Percentiles rank a stretch among this genome's conserved stretches.
Evolutionary conservation across 2,329 filamentous ascomycete species (phyloP).

Genomic region (Colletotrichum sp.): DNA sequence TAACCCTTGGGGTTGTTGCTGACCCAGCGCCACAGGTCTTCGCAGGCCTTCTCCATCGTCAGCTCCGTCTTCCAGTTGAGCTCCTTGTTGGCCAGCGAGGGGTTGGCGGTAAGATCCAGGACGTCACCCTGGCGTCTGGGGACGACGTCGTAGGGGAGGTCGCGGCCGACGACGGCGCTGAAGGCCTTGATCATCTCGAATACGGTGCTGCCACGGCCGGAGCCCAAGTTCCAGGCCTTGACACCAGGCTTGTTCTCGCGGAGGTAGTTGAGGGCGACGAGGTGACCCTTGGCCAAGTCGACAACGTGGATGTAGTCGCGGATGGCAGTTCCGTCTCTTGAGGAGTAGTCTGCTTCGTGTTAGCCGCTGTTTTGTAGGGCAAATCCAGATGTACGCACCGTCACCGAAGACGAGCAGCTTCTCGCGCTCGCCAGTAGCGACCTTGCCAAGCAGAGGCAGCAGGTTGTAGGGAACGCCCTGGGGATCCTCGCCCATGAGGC

Average conservation of each 20-base stretch:
- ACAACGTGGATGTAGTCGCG: slow-evolving; percentile 98
- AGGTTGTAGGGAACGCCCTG: slow-evolving; percentile 96
- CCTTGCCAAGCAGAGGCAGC: slow-evolving; percentile 90
- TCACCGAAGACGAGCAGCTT: slow-evolving; percentile 95
- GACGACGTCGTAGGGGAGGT: slow-evolving; percentile 86
- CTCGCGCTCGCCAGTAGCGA: slow-evolving; percentile 92
- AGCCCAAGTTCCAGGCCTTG: slow-evolving; percentile 95
- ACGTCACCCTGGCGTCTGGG: slow-evolving; percentile 87
- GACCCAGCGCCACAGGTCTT: slow-evolving; percentile 96
- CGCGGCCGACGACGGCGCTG: slow-evolving; percentile 81
- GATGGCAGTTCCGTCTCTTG: slow-evolving; percentile 90
- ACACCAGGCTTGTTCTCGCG: slow-evolving; percentile 85
- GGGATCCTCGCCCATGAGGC: slow-evolving; percentile 98
- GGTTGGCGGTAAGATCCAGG: slow-evolving; percentile 92
- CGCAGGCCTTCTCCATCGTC: slow-evolving; percentile 90
- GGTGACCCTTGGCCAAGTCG: slow-evolving; percentile 84
- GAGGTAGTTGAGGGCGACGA: slow-evolving; percentile 89
- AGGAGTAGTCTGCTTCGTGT: slow-evolving; percentile 75
- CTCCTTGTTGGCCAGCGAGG: slow-evolving; percentile 84
- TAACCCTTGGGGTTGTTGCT: slow-evolving; percentile 97
- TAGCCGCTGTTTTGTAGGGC: not conserved
- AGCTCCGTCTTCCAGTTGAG: slow-evolving; percentile 90
- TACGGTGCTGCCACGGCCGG: slow-evolving; percentile 92
- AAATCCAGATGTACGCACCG: slow-evolving; percentile 58
- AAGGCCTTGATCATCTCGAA: slow-evolving; percentile 98